Base-by-base conservation (phyloP, 805 yeast genomes). In the Candida quercuum region DNA sequence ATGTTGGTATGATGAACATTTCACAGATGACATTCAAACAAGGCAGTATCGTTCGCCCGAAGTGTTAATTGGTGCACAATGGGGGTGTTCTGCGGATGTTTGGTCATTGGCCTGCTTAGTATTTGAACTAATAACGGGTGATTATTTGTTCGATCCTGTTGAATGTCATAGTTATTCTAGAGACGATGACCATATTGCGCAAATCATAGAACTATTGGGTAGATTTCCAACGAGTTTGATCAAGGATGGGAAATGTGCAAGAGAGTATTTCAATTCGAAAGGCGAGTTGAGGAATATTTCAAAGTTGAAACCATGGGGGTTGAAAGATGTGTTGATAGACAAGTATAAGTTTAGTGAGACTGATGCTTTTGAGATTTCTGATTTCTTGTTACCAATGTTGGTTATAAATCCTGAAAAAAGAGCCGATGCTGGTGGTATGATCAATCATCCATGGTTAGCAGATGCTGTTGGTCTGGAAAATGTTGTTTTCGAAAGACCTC, bases 161-260 rank as follows among this genome's bases (percentile, higher is more conserved):
- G 76, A 76, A 43, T 88, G 89, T 1, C 76, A 74, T 38, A 67
- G 83, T 5, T 91, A 86, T 61, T 59, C 80, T 34, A 89, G 89
- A 54, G 96, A 89, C 59, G 97, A 91, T 55, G 99, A 93, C 59
- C 99, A 93, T 59, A 71, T 93, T 50, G 98, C 98, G 0, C 98
- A 93, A 59, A 86, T 93, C 12, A 79, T 93, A 25, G 98, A 91
- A 59, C 66, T 86, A 14, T 56, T 86, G 36, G 91, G 94, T 1
- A 70, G 74, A 23, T 65, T 83, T 38, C 94, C 95, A 2, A 49
- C 74, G 13, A 65, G 69, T 33, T 54, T 81, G 49, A 58, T 82
- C 37, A 66, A 72, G 59, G 70, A 76, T 46, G 81, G 88, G 33
- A 71, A 73, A 57, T 70, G 79, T 66, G 60, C 85, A 8, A 55